Evolutionary conservation across 805 yeast species (phyloP).

Genomic region (Ogataea parapolymorpha): DNA sequence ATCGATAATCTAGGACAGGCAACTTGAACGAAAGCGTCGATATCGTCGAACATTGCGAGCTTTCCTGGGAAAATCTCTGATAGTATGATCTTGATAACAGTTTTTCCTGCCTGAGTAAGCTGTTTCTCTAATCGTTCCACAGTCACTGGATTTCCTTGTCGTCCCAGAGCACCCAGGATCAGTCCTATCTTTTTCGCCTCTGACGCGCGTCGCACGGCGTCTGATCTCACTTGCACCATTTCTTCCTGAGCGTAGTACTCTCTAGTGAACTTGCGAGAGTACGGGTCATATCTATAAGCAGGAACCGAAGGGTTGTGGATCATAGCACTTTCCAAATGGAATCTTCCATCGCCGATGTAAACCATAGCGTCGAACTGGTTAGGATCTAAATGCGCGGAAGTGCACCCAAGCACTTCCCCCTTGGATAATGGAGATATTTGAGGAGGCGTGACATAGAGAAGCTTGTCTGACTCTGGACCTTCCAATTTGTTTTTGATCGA

Average conservation of each 20-base stretch:
- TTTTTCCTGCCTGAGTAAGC: slow-evolving; percentile 53
- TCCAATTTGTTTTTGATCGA: slow-evolving; percentile 62
- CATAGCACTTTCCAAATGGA: slow-evolving; percentile 94
- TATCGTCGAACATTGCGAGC: slow-evolving; percentile 84
- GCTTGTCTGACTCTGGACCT: slow-evolving; percentile 32
- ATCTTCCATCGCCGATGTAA: slow-evolving; percentile 94
- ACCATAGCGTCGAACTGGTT: slow-evolving; percentile 73
- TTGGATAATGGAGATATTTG: slow-evolving; percentile 90
- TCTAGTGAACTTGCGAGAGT: slow-evolving; percentile 82
- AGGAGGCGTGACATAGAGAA: slow-evolving; percentile 72
- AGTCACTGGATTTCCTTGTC: slow-evolving; percentile 89
- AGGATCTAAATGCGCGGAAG: slow-evolving; percentile 75
- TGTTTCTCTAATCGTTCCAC: slow-evolving; percentile 59
- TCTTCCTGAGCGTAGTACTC: slow-evolving; percentile 88
- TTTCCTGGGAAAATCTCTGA: slow-evolving; percentile 94
- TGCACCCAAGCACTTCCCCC: slow-evolving; percentile 96
- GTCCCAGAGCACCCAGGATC: slow-evolving; percentile 88
- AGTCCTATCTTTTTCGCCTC: slow-evolving; percentile 70
- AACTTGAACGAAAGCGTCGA: slow-evolving; percentile 94
- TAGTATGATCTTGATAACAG: slow-evolving; percentile 75
- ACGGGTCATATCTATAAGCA: slow-evolving; percentile 94
- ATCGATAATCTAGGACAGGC: slow-evolving; percentile 96
- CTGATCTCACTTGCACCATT: slow-evolving; percentile 67
- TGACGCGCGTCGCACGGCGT: slow-evolving; percentile 66
- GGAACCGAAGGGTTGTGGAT: slow-evolving; percentile 92